phyloP scores from a whole-genome alignment of 306 rosid genomes.

The Sechiopsis laciniata region DNA sequence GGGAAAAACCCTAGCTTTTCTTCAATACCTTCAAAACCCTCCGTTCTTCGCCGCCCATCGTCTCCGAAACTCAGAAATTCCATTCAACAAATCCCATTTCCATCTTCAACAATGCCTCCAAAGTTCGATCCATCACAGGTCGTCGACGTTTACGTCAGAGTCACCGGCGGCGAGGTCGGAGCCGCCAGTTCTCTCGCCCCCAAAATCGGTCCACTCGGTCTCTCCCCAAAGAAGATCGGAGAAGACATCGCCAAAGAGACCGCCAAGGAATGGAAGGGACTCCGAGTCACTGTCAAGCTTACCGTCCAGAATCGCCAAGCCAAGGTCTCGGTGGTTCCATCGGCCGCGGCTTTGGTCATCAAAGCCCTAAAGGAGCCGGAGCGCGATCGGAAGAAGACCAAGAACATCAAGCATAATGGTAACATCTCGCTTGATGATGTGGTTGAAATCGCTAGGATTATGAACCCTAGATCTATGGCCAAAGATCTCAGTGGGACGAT shows the following conservation, averaged over 20 bases:
- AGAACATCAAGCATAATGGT: constrained; percentile 76
- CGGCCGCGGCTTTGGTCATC: constrained; percentile 75
- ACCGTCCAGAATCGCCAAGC: constrained; percentile 88
- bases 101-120: constrained; percentile 40
- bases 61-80: background rate
- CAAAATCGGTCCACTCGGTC: constrained; percentile 57
- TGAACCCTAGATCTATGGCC: constrained; percentile 67
- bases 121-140: constrained; percentile 58
- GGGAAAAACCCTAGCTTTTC: constrained; percentile 7
- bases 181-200: constrained; percentile 70
- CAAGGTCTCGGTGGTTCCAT: constrained; percentile 76
- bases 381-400: constrained; percentile 67
- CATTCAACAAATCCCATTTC: background rate
- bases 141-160: constrained; percentile 57
- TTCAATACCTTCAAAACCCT: constrained; percentile 12
- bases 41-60: constrained; percentile 13
- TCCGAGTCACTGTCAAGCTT: constrained; percentile 61
- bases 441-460: constrained; percentile 59
- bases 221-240: constrained; percentile 64
- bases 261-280: constrained; percentile 70
- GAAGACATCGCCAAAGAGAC: constrained; percentile 68
- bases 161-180: constrained; percentile 68
- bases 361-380: constrained; percentile 77
- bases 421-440: constrained; percentile 67
- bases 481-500: constrained; percentile 55